Conservation (phyloP, 1,284 basidiomycete species). For the Sporisorium exsertum region DNA sequence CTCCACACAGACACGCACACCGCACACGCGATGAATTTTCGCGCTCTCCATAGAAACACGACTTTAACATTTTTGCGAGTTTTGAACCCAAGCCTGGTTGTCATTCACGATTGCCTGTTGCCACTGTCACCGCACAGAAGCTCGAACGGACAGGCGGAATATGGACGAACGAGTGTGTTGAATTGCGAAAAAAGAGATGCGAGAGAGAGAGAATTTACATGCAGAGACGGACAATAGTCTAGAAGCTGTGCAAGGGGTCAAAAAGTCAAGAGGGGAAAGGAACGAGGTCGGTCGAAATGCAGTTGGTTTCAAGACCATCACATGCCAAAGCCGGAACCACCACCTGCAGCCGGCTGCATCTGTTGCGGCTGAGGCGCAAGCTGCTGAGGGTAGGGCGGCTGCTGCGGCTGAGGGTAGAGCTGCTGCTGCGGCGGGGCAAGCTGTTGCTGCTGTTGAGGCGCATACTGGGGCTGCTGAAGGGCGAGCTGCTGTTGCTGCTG, state of each 20-base stretch:
- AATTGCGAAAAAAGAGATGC: not conserved
- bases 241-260: not conserved
- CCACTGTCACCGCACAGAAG: not conserved
- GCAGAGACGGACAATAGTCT: not conserved
- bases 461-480: too few species aligned
- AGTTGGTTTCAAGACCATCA: not conserved
- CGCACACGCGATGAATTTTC: not conserved
- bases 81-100: not conserved
- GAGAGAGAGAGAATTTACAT: not conserved
- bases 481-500: constrained; percentile 6
- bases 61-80: not conserved
- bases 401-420: not conserved
- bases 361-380: not conserved
- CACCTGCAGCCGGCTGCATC: not conserved
- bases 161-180: not conserved
- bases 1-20: constrained; percentile 25
- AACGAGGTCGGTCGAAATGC: not conserved
- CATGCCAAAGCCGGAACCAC: constrained; percentile 2
- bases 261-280: not conserved
- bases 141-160: not conserved
- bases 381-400: not conserved
- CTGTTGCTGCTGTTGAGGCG: constrained; percentile 1
- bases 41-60: not conserved
- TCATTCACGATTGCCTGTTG: too few species aligned
- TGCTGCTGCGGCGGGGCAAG: constrained; percentile 7